Evolutionary conservation across 2,329 filamentous ascomycete genomes (phyloP), one percentile per base, ranked within the genome.

Genomic region (Trichothecium roseum): DNA sequence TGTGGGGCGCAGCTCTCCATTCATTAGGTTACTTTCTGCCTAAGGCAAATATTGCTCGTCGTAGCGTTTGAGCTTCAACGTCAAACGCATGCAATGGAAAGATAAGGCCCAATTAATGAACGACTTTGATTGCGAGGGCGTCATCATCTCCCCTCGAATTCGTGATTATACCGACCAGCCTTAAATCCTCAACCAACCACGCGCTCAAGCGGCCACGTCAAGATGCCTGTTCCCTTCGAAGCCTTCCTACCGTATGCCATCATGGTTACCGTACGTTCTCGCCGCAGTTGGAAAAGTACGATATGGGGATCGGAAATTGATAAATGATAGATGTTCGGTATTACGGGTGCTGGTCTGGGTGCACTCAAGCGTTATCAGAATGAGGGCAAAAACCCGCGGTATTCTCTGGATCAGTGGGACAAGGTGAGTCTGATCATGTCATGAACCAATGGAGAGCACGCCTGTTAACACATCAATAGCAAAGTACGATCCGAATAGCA

Each of bases 211-310:
- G 54, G 53, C 54, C 35, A 41, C 45, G 36, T 36, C 43, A 39
- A 32, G 46, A 80, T 80, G 75, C 70, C 71, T 40, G 60, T 80
- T 44, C 75, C 75, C 32, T 80, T 78, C 60, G 75, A 80, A 58
- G 62, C 73, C 34, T 52, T 80, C 45, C 63, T 80, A 57, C 74
- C 75, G 30, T 79, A 78, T 57, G 75, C 62, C 56, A 78, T 80
- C 65, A 72, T 79, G 56, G 56, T 74, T 48, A 64, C 58, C 51
- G 74, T 79, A 67, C 57, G 72, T 55, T 7, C 18, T 5, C 27
- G 22, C 14, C 24, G 30, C 20, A 26, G 18, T 35, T 6, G 6
- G 10, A 24, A 24, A 24, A 6, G 20, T 24, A 13, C 10, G 18
- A 14, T 8, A 10, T 12, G 12, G n/a, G n/a, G n/a, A n/a, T 18